These are phyloP conservation scores for Cladosporium colombiae DNA, from an alignment of 2,329 filamentous ascomycete species.

Conservation along the genomic window DNA sequence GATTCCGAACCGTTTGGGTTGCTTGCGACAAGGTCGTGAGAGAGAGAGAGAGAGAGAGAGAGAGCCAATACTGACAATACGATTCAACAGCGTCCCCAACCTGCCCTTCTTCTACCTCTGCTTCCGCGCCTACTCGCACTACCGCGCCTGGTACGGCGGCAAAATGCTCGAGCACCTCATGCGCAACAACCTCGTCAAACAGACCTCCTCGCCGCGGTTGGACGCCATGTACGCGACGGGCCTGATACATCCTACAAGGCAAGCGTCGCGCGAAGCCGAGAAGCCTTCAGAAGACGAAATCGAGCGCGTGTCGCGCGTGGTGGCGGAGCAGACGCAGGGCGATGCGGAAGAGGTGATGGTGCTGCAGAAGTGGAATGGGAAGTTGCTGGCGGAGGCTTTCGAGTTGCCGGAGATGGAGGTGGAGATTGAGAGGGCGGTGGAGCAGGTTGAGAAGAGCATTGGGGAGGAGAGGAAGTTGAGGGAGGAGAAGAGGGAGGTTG, in stretches of 20 bases:
- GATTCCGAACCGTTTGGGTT: no score
- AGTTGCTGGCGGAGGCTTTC: constrained; percentile 52
- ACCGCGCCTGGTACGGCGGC: constrained; percentile 80
- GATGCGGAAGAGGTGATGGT: constrained; percentile 51
- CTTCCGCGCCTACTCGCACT: constrained; percentile 91
- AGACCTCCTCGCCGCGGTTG: constrained; percentile 66
- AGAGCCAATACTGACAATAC: background rate
- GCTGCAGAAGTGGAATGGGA: constrained; percentile 52
- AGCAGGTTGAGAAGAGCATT: constrained; percentile 47
- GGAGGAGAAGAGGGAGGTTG: constrained; percentile 17
- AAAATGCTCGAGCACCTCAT: constrained; percentile 82
- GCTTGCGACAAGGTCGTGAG: no score
- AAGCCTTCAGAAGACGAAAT: constrained; percentile 41
- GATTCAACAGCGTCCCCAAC: constrained; percentile 72
- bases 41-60: background rate
- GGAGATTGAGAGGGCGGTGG: constrained; percentile 55
- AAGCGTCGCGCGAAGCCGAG: constrained; percentile 42
- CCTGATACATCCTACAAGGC: constrained; percentile 46
- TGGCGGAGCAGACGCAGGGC: constrained; percentile 43
- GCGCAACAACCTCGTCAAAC: constrained; percentile 67
- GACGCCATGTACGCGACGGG: constrained; percentile 70
- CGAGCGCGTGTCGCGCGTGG: constrained; percentile 40
- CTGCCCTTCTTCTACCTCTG: constrained; percentile 94
- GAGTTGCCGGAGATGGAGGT: constrained; percentile 53
- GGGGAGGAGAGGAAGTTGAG: constrained; percentile 25